Percentiles rank a stretch among this genome's conserved stretches.
Conservation (phyloP, 139 green algal genomes). For the Picochlorum sp. region DNA sequence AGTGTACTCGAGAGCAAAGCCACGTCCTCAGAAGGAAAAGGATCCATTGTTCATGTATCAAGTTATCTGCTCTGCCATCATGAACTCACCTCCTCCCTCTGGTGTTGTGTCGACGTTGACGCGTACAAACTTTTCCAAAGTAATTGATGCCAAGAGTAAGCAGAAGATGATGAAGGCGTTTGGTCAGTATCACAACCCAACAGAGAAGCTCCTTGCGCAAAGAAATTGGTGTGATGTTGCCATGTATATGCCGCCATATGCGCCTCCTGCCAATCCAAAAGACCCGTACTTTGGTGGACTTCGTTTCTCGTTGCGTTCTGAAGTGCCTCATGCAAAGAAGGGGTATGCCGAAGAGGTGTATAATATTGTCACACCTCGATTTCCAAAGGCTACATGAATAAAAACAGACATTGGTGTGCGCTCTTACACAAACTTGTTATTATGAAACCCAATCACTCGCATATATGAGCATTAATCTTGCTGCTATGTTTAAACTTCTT, state of each 20-base stretch:
- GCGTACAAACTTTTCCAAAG: constrained; percentile 23
- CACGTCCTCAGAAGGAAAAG: constrained; percentile 20
- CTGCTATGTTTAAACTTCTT: too few species aligned
- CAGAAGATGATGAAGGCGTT: constrained; percentile 29
- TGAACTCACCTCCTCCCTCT: constrained; percentile 39
- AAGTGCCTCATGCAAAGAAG: constrained; percentile 11
- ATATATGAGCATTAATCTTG: neutral
- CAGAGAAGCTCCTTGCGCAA: constrained; percentile 26
- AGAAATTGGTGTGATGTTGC: constrained; percentile 39
- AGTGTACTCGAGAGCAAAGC: constrained; percentile 25
- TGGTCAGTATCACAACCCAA: constrained; percentile 9
- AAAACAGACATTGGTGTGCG: neutral
- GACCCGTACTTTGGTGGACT: constrained; percentile 15
- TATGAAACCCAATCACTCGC: too few species aligned
- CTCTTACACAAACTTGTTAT: too few species aligned
- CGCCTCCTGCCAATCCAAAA: constrained; percentile 7
- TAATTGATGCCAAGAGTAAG: constrained; percentile 12
- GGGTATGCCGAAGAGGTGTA: constrained; percentile 31
- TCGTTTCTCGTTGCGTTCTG: constrained; percentile 26
- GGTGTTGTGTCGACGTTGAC: constrained; percentile 35
- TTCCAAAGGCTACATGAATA: neutral
- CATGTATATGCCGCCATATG: constrained; percentile 15
- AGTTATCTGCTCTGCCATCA: constrained; percentile 42
- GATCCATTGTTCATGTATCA: constrained; percentile 41
- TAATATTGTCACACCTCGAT: constrained; percentile 8